These are phyloP conservation scores for Acephala macrosclerotiorum DNA, from an alignment of 2,329 filamentous ascomycete species.

Conservation along the genomic window DNA sequence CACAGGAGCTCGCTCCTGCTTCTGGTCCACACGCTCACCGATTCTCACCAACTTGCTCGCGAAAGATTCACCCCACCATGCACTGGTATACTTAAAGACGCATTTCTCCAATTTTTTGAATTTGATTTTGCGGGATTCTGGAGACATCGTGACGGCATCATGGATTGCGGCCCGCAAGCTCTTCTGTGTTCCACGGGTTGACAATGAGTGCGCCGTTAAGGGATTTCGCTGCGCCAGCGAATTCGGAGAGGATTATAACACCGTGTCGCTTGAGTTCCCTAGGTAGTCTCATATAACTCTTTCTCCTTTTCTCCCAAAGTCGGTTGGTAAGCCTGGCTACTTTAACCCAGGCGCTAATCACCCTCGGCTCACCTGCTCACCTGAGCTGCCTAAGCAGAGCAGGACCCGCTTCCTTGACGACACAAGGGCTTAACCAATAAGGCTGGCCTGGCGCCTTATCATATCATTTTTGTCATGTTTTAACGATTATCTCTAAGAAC, in stretches of 20 bases:
- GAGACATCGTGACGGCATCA: conserved; percentile 93
- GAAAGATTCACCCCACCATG: conserved; percentile 96
- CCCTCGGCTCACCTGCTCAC: no score
- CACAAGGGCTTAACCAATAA: no score
- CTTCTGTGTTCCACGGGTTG: conserved; percentile 98
- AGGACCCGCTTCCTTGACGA: no score
- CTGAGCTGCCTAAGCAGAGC: no score
- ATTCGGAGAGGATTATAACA: conserved; percentile 94
- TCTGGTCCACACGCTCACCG: conserved; percentile 43
- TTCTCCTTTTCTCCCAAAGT: no score
- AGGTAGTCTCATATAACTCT: no score
- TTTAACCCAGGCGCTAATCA: no score
- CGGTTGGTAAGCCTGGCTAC: no score
- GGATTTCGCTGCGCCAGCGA: conserved; percentile 93
- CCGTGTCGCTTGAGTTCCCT: conserved; percentile 90
- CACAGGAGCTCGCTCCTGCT: no score
- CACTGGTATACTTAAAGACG: conserved; percentile 96
- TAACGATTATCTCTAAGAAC: no score
- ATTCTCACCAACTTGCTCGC: conserved; percentile 73
- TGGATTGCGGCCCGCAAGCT: conserved; percentile 92
- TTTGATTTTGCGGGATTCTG: conserved; percentile 85
- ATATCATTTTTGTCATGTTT: no score
- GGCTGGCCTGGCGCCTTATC: no score
- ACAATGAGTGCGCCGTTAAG: conserved; percentile 93
- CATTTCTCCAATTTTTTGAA: conserved; percentile 94